These are phyloP conservation scores for Karstenula rhodostoma DNA, from an alignment of 2,329 filamentous ascomycete genomes.

Conservation along the genomic window DNA sequence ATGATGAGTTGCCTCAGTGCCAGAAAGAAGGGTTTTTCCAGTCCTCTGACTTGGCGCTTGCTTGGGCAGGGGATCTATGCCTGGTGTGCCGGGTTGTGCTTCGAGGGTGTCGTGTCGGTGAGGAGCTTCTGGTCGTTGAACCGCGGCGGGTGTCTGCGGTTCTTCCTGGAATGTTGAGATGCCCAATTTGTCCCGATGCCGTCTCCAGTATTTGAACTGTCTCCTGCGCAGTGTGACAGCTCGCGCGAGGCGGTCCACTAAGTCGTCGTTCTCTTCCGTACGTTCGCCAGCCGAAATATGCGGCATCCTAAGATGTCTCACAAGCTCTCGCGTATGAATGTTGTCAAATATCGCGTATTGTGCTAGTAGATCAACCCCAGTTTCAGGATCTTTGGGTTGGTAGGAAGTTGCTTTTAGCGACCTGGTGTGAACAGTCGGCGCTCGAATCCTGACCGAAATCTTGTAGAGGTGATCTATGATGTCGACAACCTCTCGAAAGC, in stretches of 20 bases:
- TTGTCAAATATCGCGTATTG: constrained; percentile 43
- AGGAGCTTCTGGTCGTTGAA: constrained; percentile 17
- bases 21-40: constrained; percentile 45
- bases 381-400: constrained; percentile 45
- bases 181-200: constrained; percentile 43
- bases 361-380: constrained; percentile 43
- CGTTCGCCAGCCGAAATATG: constrained; percentile 14
- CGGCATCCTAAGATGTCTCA: constrained; percentile 32
- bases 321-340: constrained; percentile 39
- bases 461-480: constrained; percentile 50
- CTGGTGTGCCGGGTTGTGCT: constrained; percentile 15
- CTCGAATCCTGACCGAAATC: constrained; percentile 47
- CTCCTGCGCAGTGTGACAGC: constrained; percentile 46
- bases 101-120: constrained; percentile 28
- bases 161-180: constrained; percentile 35
- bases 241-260: constrained; percentile 37
- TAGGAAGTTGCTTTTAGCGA: constrained; percentile 48
- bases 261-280: constrained; percentile 27
- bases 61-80: constrained; percentile 14
- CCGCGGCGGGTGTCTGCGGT: neutral
- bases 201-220: constrained; percentile 50
- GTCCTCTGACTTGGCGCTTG: constrained; percentile 43
- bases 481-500: constrained; percentile 47
- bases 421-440: constrained; percentile 43
- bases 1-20: constrained; percentile 48